Base-by-base conservation (phyloP, 768 basidiomycete genomes). In the Nidularia sp. region DNA sequence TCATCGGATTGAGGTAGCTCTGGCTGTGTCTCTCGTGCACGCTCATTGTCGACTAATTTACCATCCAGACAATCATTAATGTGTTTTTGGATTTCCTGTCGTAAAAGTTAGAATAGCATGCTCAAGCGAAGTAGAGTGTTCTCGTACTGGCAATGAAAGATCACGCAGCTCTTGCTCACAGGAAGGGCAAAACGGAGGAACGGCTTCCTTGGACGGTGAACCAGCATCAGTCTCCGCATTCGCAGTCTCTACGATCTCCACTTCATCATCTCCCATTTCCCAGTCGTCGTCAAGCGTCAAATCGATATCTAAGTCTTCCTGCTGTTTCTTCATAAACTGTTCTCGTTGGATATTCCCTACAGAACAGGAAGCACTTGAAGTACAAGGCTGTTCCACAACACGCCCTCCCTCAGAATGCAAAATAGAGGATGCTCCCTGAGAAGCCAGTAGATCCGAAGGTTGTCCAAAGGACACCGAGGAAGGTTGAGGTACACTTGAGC, bases 251-350 rank as follows among this genome's bases (percentile, higher is more conserved):
- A 9, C 47, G 29, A 55, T 62, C 5, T 51, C 64, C 44, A 54
- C 57, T 55, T 74, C 91, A 56, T 93, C 91, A 57, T 92, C 90
- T 8, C 81, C 88, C 59, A 72, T 83, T 42, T 73, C 80, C 89
- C 90, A 91, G 5, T 83, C 82, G 33, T 78, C 77, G 51, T 66
- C 66, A 47, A 61, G 47, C 10, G 64, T 64, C 7, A 69, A 49
- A 47, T 68, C 65, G 31, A 68, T 58, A 49, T 68, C 64, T 32
- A 62, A 59, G 34, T 60, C 52, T 9, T 31, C 15, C 8, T 53
- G 53, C 15, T 59, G 35, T 29, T 41, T 42, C 31, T 18, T 48
- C 10, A 22, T 6, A 25, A 45, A 18, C 18, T 18, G 18, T 18
- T 18, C 18, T 18, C 1, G 18, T 18, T 18, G 18, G 1, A 18